phyloP scores from a whole-genome alignment of 2,329 filamentous ascomycete species.

The Karstenula rhodostoma region DNA sequence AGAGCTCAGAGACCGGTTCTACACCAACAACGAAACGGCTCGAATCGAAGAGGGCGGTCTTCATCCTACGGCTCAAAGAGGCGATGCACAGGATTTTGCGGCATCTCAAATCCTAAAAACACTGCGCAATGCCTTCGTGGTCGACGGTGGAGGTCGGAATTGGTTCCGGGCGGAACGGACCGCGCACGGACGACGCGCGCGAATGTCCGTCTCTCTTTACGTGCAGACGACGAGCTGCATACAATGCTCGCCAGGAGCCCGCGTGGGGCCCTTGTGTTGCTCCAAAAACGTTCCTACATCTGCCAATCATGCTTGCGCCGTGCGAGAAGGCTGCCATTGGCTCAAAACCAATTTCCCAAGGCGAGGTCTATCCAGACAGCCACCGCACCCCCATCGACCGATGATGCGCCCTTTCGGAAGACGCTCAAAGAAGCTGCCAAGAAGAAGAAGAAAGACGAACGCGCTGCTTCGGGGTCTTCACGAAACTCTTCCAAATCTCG shows the following conservation, averaged over 20 bases:
- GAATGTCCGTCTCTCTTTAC: constrained; percentile 26
- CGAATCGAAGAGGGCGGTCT: neutral
- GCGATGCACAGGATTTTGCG: neutral
- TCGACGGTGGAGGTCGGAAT: constrained; percentile 9
- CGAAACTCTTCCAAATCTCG: constrained; percentile 19
- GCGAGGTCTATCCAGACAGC: constrained; percentile 37
- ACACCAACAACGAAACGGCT: neutral
- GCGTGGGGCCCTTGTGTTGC: constrained; percentile 28
- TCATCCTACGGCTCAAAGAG: neutral
- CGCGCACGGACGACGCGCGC: constrained; percentile 39
- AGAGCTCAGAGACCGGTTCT: neutral
- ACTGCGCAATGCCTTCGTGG: neutral
- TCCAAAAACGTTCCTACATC: constrained; percentile 37
- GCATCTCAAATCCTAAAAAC: neutral
- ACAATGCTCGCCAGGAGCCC: constrained; percentile 40
- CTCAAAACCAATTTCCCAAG: neutral
- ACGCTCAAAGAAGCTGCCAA: constrained; percentile 49
- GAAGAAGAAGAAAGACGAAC: constrained; percentile 38
- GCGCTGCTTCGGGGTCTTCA: constrained; percentile 12
- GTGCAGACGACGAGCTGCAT: constrained; percentile 29
- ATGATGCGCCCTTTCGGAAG: constrained; percentile 47
- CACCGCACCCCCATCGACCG: constrained; percentile 27
- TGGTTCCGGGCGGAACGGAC: constrained; percentile 29
- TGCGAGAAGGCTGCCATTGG: constrained; percentile 29
- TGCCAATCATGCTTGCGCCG: constrained; percentile 40